phyloP scores from a whole-genome alignment of 169 alveolate genomes.

The Plasmodium vivax region DNA sequence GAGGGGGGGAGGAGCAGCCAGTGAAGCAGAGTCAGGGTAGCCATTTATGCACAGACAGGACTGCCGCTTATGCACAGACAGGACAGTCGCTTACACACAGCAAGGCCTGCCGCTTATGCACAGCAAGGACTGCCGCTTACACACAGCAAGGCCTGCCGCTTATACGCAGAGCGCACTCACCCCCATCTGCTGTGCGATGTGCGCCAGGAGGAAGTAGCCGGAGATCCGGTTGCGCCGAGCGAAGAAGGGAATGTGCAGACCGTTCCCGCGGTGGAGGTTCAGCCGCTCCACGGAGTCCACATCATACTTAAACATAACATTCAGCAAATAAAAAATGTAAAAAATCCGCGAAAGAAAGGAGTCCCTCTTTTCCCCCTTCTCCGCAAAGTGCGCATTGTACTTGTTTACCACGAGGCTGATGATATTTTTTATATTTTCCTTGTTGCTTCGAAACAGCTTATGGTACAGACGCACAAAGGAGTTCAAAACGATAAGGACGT shows the following conservation, averaged over 20 bases:
- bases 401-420: conserved; percentile 16
- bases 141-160: not conserved
- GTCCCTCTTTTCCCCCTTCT: not conserved
- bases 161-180: conserved; percentile 19
- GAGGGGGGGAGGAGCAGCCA: not conserved
- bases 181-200: conserved; percentile 7
- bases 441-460: conserved; percentile 51
- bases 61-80: too few relatives aligned
- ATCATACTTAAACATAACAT: conserved; percentile 18
- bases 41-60: too few relatives aligned
- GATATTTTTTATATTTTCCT: conserved; percentile 42
- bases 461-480: conserved; percentile 35
- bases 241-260: conserved; percentile 24
- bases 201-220: not conserved
- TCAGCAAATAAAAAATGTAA: conserved; percentile 39
- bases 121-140: not conserved
- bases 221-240: not conserved
- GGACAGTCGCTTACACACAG: too few relatives aligned
- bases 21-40: too few relatives aligned
- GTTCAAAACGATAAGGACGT: not conserved
- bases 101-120: not conserved
- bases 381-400: conserved; percentile 16
- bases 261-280: conserved; percentile 9
- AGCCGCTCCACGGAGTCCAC: not conserved
- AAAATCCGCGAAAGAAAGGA: conserved; percentile 18